Percentiles rank a stretch among this genome's conserved stretches.
Evolutionary conservation across 2,329 filamentous ascomycete genomes (phyloP).

Genomic region (Emmonsia crescens): DNA sequence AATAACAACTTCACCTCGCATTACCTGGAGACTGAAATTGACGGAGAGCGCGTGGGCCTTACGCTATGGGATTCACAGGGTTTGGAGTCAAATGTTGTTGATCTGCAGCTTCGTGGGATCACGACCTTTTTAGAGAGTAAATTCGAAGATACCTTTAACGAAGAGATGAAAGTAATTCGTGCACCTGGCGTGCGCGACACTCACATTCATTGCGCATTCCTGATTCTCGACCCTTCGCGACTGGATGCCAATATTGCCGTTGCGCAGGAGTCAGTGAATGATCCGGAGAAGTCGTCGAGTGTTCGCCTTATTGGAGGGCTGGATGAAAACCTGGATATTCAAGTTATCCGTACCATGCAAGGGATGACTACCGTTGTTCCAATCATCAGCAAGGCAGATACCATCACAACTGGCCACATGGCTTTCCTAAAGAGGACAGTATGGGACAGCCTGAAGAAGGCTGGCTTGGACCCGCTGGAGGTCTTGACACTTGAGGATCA

Average conservation of each 20-base stretch:
- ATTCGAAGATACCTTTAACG: conserved; percentile 93
- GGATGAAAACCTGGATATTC: conserved; percentile 81
- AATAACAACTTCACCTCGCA: conserved; percentile 67
- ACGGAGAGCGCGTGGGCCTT: conserved; percentile 79
- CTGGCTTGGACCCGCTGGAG: conserved; percentile 79
- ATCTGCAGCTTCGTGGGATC: conserved; percentile 87
- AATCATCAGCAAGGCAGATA: conserved; percentile 93
- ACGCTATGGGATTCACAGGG: conserved; percentile 97
- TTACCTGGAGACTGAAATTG: conserved; percentile 89
- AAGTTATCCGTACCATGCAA: conserved; percentile 76
- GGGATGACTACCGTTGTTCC: conserved; percentile 93
- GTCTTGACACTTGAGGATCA: conserved; percentile 72
- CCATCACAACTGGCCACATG: conserved; percentile 94
- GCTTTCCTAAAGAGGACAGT: conserved; percentile 79
- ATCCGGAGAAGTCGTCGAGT: conserved; percentile 37
- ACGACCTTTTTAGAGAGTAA: conserved; percentile 90
- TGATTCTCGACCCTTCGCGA: conserved; percentile 76
- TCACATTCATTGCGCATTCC: conserved; percentile 91
- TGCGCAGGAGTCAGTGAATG: conserved; percentile 48
- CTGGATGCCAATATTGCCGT: conserved; percentile 72
- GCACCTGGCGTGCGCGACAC: conserved; percentile 89
- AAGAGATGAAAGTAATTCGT: conserved; percentile 95
- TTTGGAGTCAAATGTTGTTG: conserved; percentile 86
- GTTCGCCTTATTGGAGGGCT: conserved; percentile 51
- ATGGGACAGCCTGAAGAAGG: conserved; percentile 74